These are phyloP conservation scores for Pythium graminicola DNA, from an alignment of 352 stramenopile genomes.

Conservation along the genomic window DNA sequence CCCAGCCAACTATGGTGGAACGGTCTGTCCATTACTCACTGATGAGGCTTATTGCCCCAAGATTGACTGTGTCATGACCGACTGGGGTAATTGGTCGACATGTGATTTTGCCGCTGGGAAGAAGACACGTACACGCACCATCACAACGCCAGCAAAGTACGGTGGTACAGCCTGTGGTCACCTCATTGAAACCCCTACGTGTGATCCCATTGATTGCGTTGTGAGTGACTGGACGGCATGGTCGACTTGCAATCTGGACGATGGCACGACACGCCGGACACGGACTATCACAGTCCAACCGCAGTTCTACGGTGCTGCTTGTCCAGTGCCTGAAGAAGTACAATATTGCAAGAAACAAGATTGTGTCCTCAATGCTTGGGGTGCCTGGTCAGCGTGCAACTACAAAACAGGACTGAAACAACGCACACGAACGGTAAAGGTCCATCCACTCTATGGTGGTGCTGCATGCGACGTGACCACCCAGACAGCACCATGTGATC, in stretches of 20 bases:
- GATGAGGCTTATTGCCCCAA: constrained; percentile 34
- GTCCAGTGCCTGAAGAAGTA: constrained; percentile 17
- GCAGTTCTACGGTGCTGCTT: constrained; percentile 24
- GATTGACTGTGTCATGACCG: constrained; percentile 33
- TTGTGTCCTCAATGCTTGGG: constrained; percentile 22
- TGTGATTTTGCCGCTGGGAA: constrained; percentile 38
- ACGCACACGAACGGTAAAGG: constrained; percentile 24
- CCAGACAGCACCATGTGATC: constrained; percentile 27
- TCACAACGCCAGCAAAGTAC: constrained; percentile 16
- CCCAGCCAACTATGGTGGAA: constrained; percentile 13
- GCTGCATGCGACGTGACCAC: constrained; percentile 26
- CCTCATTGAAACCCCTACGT: constrained; percentile 13
- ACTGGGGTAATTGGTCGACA: constrained; percentile 39
- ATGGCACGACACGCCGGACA: constrained; percentile 33
- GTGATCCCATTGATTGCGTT: constrained; percentile 32
- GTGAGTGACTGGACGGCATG: constrained; percentile 39
- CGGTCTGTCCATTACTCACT: constrained; percentile 3
- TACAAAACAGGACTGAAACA: constrained; percentile 21
- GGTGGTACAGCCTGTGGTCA: constrained; percentile 3
- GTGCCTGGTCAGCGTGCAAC: constrained; percentile 39
- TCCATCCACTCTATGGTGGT: constrained; percentile 31
- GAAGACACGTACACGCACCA: constrained; percentile 32
- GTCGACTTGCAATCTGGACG: constrained; percentile 31
- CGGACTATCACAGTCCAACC: constrained; percentile 12
- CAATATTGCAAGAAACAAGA: constrained; percentile 25